phyloP scores from a whole-genome alignment of 2,329 filamentous ascomycete genomes.

The Leptographium procerum region DNA sequence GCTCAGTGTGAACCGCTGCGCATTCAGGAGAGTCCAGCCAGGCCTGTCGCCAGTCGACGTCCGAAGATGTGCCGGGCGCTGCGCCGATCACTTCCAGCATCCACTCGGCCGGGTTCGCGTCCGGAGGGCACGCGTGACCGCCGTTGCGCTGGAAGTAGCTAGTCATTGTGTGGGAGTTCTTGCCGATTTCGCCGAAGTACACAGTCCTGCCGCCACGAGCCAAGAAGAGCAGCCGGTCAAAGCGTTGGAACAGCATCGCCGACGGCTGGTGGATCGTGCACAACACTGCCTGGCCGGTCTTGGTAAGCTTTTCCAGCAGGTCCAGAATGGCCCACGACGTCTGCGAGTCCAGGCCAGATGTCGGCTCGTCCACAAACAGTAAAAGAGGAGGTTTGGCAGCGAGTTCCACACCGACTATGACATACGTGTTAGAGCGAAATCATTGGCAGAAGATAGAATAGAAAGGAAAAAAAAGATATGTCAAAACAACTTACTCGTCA shows the following conservation, averaged over 20 bases:
- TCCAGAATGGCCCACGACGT: conserved; percentile 87
- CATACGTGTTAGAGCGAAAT: too few relatives aligned
- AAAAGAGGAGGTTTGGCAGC: conserved; percentile 82
- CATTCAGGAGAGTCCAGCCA: conserved; percentile 52
- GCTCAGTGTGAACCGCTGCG: conserved; percentile 41
- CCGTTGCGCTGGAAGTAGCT: conserved; percentile 68
- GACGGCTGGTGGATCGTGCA: conserved; percentile 95
- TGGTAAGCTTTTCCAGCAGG: conserved; percentile 78
- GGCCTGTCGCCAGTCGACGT: conserved; percentile 53
- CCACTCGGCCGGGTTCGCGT: conserved; percentile 73
- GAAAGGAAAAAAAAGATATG: neutral
- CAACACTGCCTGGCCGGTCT: conserved; percentile 80
- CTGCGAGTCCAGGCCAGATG: conserved; percentile 84
- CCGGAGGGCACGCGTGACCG: conserved; percentile 49
- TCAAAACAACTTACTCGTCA: conserved; percentile 38
- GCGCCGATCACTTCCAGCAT: conserved; percentile 57
- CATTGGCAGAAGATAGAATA: neutral
- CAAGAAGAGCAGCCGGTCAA: conserved; percentile 71
- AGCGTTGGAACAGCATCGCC: conserved; percentile 86
- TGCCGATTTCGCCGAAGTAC: conserved; percentile 64
- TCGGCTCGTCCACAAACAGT: conserved; percentile 92
- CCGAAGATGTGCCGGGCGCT: conserved; percentile 50
- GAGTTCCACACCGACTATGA: conserved; percentile 86
- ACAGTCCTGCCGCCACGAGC: conserved; percentile 65
- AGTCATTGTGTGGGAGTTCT: conserved; percentile 56